Evolutionary conservation across 345 rosid genomes (phyloP), one percentile per base, ranked within the genome.

Genomic region (Lepidium aucheri): DNA sequence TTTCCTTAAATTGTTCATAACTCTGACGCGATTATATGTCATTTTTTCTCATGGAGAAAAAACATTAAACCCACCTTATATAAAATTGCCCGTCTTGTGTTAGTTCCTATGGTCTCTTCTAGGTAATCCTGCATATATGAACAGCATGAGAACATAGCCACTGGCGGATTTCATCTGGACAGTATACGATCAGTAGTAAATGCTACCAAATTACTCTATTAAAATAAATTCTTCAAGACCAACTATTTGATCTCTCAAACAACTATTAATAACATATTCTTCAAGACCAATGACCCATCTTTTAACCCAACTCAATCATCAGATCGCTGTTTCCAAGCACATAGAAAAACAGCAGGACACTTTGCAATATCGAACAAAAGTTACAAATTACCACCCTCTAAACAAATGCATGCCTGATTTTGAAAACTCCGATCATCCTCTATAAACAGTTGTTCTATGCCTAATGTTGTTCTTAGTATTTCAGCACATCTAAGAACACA

Each of bases 1-100:
- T 46, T 44, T 26, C 32, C 22, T 40, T 26, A 28, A 6, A 36
- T 46, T 18, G 7, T 36, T 49, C n/a, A n/a, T 10, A 50, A 18
- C 16, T 35, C 16, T 35, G 0, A n/a, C 16, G 18, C 30, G 7
- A 26, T 34, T 34, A n/a, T 35, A 30, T 40, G 17, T 34, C 5
- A 44, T 5, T 16, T 5, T 16, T 52, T 28, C 1, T 59, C 34
- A 36, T 12, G 52, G 43, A 13, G 33, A 18, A 14, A 32, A 0
- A 46, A 10, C 20, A 46, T 11, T 32, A 28, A 33, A 22, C 82
- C 65, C 72, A 94, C 99, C 77, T 85, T 84, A 79, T 91, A 87
- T 67, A 94, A 77, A 32, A 88, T 73, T 65, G 79, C 76, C 64
- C 96, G 75, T 72, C 99, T 81, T 54, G 86, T 85, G 66, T 39